These are phyloP conservation scores for Magnusiomyces fungicola DNA, from an alignment of 1,139 yeast species.

Conservation along the genomic window DNA sequence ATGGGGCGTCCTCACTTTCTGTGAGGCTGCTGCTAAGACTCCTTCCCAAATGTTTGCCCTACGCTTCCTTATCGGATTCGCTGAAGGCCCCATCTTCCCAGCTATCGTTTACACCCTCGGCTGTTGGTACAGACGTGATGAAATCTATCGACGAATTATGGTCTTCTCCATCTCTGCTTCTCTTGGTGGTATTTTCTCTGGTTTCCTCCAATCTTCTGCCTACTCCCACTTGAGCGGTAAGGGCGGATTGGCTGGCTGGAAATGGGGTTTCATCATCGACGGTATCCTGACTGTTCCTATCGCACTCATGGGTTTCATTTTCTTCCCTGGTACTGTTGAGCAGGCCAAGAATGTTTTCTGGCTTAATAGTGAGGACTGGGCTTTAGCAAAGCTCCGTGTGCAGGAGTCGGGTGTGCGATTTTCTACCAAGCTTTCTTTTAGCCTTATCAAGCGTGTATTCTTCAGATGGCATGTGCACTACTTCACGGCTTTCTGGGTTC, in stretches of 20 bases:
- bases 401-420: conserved; percentile 11
- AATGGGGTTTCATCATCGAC: conserved; percentile 67
- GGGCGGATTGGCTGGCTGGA: conserved; percentile 54
- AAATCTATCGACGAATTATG: conserved; percentile 53
- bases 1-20: conserved; percentile 62
- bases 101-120: conserved; percentile 57
- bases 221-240: conserved; percentile 40
- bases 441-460: conserved; percentile 46
- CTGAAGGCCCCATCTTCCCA: conserved; percentile 57
- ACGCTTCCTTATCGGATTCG: conserved; percentile 54
- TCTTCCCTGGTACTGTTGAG: conserved; percentile 56
- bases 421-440: conserved; percentile 37
- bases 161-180: conserved; percentile 54
- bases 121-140: conserved; percentile 53
- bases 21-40: conserved; percentile 41
- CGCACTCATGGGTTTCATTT: conserved; percentile 54
- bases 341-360: conserved; percentile 59
- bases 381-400: conserved; percentile 6
- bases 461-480: conserved; percentile 51
- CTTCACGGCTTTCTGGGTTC: too few species aligned
- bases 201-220: conserved; percentile 50
- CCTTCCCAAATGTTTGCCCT: conserved; percentile 47
- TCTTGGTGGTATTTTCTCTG: conserved; percentile 52
- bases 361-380: conserved; percentile 46
- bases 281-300: conserved; percentile 53